These are phyloP conservation scores for Cladobotryum mycophilum DNA, from an alignment of 2,329 filamentous ascomycete genomes.

Conservation along the genomic window DNA sequence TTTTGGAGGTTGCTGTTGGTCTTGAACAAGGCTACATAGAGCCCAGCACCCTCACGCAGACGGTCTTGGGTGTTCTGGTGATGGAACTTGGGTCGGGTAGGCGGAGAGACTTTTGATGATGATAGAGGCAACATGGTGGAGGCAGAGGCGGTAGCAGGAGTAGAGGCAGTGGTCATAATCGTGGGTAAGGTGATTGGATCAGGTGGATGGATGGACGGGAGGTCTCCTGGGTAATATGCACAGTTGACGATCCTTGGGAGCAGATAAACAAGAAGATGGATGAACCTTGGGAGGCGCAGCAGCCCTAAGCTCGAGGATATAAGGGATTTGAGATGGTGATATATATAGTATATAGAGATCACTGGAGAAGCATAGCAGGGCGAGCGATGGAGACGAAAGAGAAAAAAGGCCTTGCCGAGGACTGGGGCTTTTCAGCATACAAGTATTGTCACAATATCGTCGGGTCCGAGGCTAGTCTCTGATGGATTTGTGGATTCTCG, in stretches of 20 bases:
- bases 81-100: constrained; percentile 43
- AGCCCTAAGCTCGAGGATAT: too few relatives aligned
- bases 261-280: background rate
- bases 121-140: background rate
- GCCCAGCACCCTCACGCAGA: constrained; percentile 40
- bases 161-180: background rate
- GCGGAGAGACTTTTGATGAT: constrained; percentile 3
- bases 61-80: constrained; percentile 45
- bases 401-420: too few relatives aligned
- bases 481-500: too few relatives aligned
- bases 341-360: too few relatives aligned
- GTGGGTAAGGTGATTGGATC: background rate
- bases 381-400: too few relatives aligned
- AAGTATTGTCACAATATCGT: too few relatives aligned
- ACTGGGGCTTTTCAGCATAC: too few relatives aligned
- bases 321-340: too few relatives aligned
- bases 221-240: too few relatives aligned
- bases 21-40: constrained; percentile 32
- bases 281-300: too few relatives aligned
- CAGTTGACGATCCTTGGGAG: background rate
- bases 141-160: background rate
- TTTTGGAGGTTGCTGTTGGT: constrained; percentile 42
- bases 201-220: background rate
- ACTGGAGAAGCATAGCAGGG: too few relatives aligned
- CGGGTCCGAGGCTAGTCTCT: too few relatives aligned